Conservation (phyloP, 2,329 filamentous ascomycete genomes). For the Aspergillus unguis region DNA sequence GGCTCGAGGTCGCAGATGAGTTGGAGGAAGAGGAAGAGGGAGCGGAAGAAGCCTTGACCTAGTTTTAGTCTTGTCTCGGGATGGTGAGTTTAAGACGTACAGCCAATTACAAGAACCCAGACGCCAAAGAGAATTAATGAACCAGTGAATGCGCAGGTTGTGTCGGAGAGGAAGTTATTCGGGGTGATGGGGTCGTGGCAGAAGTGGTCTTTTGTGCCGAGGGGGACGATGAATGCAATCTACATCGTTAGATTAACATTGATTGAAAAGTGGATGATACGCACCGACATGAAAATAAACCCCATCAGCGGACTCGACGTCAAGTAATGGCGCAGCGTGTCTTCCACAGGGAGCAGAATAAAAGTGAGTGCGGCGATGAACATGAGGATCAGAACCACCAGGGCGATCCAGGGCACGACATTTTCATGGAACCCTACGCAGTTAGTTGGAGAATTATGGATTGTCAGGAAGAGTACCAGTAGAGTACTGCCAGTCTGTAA, state of each 20-base stretch:
- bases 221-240: conserved; percentile 9
- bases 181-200: conserved; percentile 10
- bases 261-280: neutral
- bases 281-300: conserved; percentile 9
- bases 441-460: too few species aligned
- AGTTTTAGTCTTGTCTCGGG: too few species aligned
- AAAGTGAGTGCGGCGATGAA: conserved; percentile 4
- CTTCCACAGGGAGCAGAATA: neutral
- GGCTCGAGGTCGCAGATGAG: conserved; percentile 10
- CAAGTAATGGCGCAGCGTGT: conserved; percentile 9
- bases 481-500: conserved; percentile 8
- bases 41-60: conserved; percentile 6
- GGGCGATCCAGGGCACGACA: conserved; percentile 9
- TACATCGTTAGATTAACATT: neutral
- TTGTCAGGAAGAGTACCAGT: too few species aligned
- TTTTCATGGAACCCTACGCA: neutral
- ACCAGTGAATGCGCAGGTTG: conserved; percentile 2
- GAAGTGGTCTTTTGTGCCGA: neutral
- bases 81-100: neutral
- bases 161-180: conserved; percentile 11
- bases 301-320: conserved; percentile 4
- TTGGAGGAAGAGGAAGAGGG: conserved; percentile 8
- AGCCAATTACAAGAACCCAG: conserved; percentile 9
- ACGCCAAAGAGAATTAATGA: conserved; percentile 6
- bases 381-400: conserved; percentile 7